Evolutionary conservation across 495 filamentous ascomycete genomes (phyloP).

Genomic region (Articulospora tetracladia): DNA sequence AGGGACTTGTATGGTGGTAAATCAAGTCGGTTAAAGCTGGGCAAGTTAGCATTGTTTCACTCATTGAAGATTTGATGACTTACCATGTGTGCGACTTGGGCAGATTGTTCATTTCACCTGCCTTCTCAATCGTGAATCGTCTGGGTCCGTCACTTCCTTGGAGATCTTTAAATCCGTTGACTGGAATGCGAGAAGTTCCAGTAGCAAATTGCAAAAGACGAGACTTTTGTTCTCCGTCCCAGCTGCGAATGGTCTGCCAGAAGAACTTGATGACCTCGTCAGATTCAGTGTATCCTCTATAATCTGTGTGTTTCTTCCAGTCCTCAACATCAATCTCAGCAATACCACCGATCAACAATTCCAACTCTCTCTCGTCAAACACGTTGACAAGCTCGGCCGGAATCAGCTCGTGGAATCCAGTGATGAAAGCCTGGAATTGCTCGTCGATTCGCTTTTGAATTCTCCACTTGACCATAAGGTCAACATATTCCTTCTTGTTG

Average conservation of each 20-base stretch:
- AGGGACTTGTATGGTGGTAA: slow-evolving; percentile 89
- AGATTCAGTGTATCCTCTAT: slow-evolving; percentile 96
- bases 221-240: slow-evolving; percentile 98
- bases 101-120: slow-evolving; percentile 80
- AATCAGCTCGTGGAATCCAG: slow-evolving; percentile 96
- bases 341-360: slow-evolving; percentile 96
- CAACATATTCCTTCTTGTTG: slow-evolving; percentile 93
- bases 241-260: slow-evolving; percentile 93
- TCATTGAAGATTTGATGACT: slow-evolving; percentile 29
- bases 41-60: slow-evolving; percentile 29
- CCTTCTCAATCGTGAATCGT: slow-evolving; percentile 97
- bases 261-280: slow-evolving; percentile 98
- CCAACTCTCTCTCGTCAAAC: slow-evolving; percentile 96
- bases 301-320: slow-evolving; percentile 99
- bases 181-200: slow-evolving; percentile 94
- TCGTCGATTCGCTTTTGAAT: slow-evolving; percentile 97
- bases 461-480: slow-evolving; percentile 97
- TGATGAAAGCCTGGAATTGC: slow-evolving; percentile 96
- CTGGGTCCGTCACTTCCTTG: slow-evolving; percentile 95
- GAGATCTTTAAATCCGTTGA: slow-evolving; percentile 99
- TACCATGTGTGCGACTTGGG: slow-evolving; percentile 99
- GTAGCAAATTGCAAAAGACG: slow-evolving; percentile 95
- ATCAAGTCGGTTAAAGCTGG: slow-evolving; percentile 95
- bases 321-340: slow-evolving; percentile 99
- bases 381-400: slow-evolving; percentile 96